A percentile compares a stretch with the other conserved stretches of the same genome.
Evolutionary conservation across 768 basidiomycete genomes (phyloP).

Genomic region (Suillus alpinus): DNA sequence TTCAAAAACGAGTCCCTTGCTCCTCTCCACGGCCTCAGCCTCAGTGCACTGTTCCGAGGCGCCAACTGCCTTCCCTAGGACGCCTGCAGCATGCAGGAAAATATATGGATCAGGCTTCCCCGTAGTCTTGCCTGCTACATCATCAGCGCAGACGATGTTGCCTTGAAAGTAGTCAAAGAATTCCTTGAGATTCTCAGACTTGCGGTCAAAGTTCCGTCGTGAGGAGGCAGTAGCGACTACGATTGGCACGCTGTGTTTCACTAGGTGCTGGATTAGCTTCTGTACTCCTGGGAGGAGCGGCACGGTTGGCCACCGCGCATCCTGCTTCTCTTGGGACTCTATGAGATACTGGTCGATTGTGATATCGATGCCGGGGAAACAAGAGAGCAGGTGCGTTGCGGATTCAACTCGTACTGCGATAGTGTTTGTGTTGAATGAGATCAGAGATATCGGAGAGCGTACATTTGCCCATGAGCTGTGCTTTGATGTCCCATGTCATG

Average conservation of each 20-base stretch:
- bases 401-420: conserved; percentile 61
- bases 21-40: conserved; percentile 45
- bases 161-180: conserved; percentile 59
- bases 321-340: conserved; percentile 57
- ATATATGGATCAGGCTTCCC: conserved; percentile 86
- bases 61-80: conserved; percentile 58
- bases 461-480: conserved; percentile 89
- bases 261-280: conserved; percentile 70
- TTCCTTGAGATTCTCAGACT: conserved; percentile 59
- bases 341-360: conserved; percentile 56
- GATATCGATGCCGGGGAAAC: conserved; percentile 72
- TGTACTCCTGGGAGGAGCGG: conserved; percentile 70
- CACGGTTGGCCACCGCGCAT: conserved; percentile 66
- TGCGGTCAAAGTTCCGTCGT: conserved; percentile 62
- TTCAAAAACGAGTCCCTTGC: conserved; percentile 76
- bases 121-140: conserved; percentile 47
- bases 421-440: not conserved
- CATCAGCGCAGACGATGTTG: conserved; percentile 72
- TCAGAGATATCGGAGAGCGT: conserved; percentile 10
- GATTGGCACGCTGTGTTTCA: conserved; percentile 66
- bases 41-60: conserved; percentile 28
- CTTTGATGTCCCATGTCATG: conserved; percentile 89
- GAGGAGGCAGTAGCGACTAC: conserved; percentile 79
- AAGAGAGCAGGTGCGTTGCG: conserved; percentile 66
- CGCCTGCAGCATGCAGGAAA: conserved; percentile 69